Base-by-base conservation (phyloP, 495 filamentous ascomycete genomes). In the Penicillium daleae region DNA sequence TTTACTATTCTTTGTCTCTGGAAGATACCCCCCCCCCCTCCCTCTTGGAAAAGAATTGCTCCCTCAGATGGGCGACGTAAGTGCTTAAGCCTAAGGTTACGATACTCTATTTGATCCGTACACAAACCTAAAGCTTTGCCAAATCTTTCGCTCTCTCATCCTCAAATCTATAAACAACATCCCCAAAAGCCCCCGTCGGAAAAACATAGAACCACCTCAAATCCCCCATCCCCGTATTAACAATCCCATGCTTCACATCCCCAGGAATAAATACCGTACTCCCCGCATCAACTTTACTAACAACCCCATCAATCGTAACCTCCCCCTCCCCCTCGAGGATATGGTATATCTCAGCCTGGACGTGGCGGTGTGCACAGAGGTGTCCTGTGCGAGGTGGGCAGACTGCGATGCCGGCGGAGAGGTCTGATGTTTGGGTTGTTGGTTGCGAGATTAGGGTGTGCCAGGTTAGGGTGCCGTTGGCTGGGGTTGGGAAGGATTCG, bases 121-220 rank as follows among this genome's bases (percentile, higher is more conserved):
- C 9, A 15, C 17, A 3, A 17, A 39, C 35, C 35, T 39, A 39
- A 39, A 39, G 35, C 35, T 39, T 39, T 15, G 35, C 35, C 35
- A 35, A 35, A 12, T 3, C 9, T 12, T 39, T 39, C 35, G 9
- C 35, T 6, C 1, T 33, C 32, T 9, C 32, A 6, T 39, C 35
- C 35, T 39, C 35, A 51, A 76, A 75, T 8, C 66, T 67, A 69
- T 75, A 75, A 35, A 76, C 60, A 2, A 80, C 71, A 72, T 78
- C 68, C 61, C 48, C 64, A 64, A 80, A 78, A 8, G 44, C 35
- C 8, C 58, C 65, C 10, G 64, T 67, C 0, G 76, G 64, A 64
- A 78, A 78, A 17, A 77, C 73, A 71, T 80, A 80, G 24, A 77
- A 67, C 74, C 74, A 77, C 51, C 61, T 68, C 35, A 78, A 55